phyloP scores from a whole-genome alignment of 2,329 filamentous ascomycete species.

The Monosporascus cannonballus region DNA sequence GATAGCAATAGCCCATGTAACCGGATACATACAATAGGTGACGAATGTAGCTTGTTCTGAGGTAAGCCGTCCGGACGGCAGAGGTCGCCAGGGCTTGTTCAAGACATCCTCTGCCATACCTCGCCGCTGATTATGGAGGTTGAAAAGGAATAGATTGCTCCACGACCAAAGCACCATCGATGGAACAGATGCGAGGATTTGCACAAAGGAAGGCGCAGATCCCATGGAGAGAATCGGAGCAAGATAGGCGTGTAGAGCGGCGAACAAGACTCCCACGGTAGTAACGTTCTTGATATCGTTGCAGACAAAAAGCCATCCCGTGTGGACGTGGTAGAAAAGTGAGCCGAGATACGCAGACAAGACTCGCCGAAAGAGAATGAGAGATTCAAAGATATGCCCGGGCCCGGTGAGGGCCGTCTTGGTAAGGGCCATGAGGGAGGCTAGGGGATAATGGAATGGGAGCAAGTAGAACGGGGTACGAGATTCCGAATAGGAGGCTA shows the following conservation, averaged over 20 bases:
- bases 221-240: constrained; percentile 5
- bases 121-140: constrained; percentile 10
- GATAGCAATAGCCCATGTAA: not conserved
- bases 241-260: constrained; percentile 2
- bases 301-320: constrained; percentile 4
- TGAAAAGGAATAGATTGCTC: constrained; percentile 11
- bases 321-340: constrained; percentile 1
- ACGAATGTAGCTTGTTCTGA: constrained; percentile 2
- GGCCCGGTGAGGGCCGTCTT: no score
- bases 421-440: no score
- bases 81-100: constrained; percentile 14
- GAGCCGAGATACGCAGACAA: no score
- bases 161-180: constrained; percentile 6
- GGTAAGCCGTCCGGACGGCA: constrained; percentile 5
- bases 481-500: no score
- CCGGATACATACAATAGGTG: constrained; percentile 6
- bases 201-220: not conserved
- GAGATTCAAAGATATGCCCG: no score
- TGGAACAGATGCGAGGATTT: constrained; percentile 2
- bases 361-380: no score
- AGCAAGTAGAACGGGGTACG: no score
- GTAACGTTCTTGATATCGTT: constrained; percentile 3
- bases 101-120: constrained; percentile 8
- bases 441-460: no score
- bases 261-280: constrained; percentile 2